Evolutionary conservation across 2,329 filamentous ascomycete species (phyloP).

Genomic region (Trichoderma sp.): DNA sequence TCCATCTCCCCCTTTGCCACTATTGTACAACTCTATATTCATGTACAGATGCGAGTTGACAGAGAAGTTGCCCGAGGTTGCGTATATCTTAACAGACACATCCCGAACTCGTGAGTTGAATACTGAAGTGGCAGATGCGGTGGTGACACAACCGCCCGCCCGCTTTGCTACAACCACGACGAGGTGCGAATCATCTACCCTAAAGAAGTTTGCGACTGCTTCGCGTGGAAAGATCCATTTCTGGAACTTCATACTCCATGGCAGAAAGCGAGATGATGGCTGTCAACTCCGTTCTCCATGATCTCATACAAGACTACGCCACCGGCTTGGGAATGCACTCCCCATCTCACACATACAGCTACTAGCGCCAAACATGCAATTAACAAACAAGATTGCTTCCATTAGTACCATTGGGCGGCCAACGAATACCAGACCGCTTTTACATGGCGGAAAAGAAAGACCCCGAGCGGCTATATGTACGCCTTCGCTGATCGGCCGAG

Average conservation of each 20-base stretch:
- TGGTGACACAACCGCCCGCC: neutral
- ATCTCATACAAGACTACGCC: neutral
- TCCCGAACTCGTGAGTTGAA: neutral
- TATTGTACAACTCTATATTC: neutral
- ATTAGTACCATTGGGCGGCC: neutral
- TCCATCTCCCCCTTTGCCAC: neutral
- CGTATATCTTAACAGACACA: neutral
- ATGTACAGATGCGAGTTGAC: neutral
- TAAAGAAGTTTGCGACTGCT: neutral
- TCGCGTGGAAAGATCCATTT: neutral
- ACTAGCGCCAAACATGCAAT: neutral
- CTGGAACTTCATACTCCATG: neutral
- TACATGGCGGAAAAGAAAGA: neutral
- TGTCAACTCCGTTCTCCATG: neutral
- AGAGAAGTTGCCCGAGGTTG: neutral
- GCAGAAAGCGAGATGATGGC: neutral
- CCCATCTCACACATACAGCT: slow-evolving; percentile 11
- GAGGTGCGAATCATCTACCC: neutral
- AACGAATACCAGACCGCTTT: neutral
- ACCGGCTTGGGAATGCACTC: neutral
- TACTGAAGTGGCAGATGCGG: neutral
- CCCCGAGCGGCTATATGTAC: neutral
- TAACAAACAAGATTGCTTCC: neutral
- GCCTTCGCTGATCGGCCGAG: neutral
- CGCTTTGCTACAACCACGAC: neutral